Evolutionary conservation across 768 basidiomycete genomes (phyloP).

Genomic region (Dendrothele bispora): DNA sequence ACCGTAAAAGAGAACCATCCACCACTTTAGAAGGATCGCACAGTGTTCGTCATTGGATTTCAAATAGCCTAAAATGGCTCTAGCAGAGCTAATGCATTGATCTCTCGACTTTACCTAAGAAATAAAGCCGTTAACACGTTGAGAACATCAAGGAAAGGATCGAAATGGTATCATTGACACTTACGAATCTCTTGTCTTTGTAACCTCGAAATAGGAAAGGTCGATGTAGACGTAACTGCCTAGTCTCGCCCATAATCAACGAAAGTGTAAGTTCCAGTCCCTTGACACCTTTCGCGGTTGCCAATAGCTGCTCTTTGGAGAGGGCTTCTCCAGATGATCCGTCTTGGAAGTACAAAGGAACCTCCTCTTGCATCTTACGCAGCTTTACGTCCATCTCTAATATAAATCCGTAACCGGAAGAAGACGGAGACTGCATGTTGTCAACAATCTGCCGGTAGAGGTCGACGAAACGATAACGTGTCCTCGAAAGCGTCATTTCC

Average conservation of each 20-base stretch:
- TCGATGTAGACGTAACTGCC: slow-evolving; percentile 21
- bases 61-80: slow-evolving; percentile 19
- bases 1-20: slow-evolving; percentile 21
- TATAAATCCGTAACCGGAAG: slow-evolving; percentile 23
- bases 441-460: slow-evolving; percentile 23
- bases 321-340: background rate
- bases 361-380: slow-evolving; percentile 13
- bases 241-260: slow-evolving; percentile 25
- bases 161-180: background rate
- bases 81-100: slow-evolving; percentile 24
- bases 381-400: slow-evolving; percentile 21
- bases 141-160: background rate
- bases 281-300: slow-evolving; percentile 10
- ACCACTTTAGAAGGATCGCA: slow-evolving; percentile 22
- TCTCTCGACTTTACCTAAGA: slow-evolving; percentile 20
- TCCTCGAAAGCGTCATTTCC: slow-evolving; percentile 25
- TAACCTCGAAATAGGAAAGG: slow-evolving; percentile 25
- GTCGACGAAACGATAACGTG: slow-evolving; percentile 20
- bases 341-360: slow-evolving; percentile 14
- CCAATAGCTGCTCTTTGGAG: background rate
- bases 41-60: slow-evolving; percentile 19
- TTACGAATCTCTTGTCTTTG: slow-evolving; percentile 21
- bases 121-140: background rate
- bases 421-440: slow-evolving; percentile 21
- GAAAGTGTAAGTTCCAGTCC: slow-evolving; percentile 19